Conservation (phyloP, 805 yeast genomes). For the Millerago galiae region DNA sequence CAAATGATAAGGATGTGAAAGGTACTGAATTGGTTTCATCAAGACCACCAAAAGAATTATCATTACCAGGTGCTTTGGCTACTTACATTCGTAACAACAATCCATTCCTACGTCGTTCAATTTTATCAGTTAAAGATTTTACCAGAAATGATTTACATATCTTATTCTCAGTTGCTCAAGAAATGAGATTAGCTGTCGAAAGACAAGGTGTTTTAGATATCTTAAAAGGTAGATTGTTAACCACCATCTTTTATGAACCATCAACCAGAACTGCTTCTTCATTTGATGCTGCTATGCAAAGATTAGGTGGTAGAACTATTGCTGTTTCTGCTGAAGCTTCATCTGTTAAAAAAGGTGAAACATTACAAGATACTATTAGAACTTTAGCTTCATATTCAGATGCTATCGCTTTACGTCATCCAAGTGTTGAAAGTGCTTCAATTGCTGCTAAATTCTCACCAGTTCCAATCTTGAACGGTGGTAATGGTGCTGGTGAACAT, state of each 20-base stretch:
- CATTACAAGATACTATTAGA: conserved; percentile 93
- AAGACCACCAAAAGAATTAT: conserved; percentile 64
- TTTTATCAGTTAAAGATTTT: conserved; percentile 83
- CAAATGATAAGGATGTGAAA: conserved; percentile 38
- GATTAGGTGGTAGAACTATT: conserved; percentile 96
- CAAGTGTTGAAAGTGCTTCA: conserved; percentile 84
- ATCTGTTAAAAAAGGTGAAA: conserved; percentile 97
- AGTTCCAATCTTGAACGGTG: conserved; percentile 95
- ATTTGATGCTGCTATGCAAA: conserved; percentile 99
- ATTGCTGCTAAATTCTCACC: conserved; percentile 96
- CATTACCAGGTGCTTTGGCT: conserved; percentile 74
- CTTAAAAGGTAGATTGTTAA: conserved; percentile 82
- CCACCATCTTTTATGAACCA: conserved; percentile 97
- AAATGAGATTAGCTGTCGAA: conserved; percentile 94
- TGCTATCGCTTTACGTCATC: conserved; percentile 96
- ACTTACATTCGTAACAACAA: conserved; percentile 75
- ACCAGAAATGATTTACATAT: conserved; percentile 85
- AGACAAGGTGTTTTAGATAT: conserved; percentile 92
- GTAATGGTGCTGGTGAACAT: conserved; percentile 96
- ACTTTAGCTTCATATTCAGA: conserved; percentile 93
- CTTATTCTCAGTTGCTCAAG: conserved; percentile 94
- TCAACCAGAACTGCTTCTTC: conserved; percentile 96
- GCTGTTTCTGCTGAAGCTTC: conserved; percentile 79
- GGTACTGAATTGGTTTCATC: conserved; percentile 69
- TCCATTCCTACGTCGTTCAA: conserved; percentile 84